phyloP scores from a whole-genome alignment of 768 basidiomycete genomes.

The Boletus edulis region DNA sequence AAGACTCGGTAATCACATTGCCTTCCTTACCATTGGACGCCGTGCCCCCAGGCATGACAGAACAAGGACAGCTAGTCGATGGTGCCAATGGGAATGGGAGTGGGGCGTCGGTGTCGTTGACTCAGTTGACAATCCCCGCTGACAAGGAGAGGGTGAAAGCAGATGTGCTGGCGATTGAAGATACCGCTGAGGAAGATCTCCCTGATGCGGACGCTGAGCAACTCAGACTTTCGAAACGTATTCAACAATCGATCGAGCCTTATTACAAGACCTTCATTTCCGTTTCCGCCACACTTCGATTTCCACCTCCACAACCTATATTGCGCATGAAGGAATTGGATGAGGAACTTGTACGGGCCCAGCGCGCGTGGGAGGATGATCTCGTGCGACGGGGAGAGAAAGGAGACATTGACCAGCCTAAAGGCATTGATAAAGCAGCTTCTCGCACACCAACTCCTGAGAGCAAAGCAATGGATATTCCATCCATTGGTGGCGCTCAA shows the following conservation, averaged over 20 bases:
- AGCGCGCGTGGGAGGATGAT: conserved; percentile 85
- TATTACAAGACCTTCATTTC: conserved; percentile 89
- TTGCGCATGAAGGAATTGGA: conserved; percentile 87
- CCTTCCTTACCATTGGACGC: conserved; percentile 67
- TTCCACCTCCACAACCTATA: conserved; percentile 89
- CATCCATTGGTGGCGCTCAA: conserved; percentile 13
- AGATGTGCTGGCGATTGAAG: conserved; percentile 22
- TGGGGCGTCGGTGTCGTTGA: conserved; percentile 22
- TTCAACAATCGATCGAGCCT: conserved; percentile 78
- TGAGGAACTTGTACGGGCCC: conserved; percentile 64
- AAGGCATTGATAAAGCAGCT: conserved; percentile 6
- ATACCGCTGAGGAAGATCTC: conserved; percentile 43
- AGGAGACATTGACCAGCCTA: conserved; percentile 22
- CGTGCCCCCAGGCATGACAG: conserved; percentile 42
- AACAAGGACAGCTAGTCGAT: conserved; percentile 25
- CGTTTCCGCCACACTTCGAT: conserved; percentile 87
- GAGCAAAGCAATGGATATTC: conserved; percentile 15
- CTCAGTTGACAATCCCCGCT: conserved; percentile 18
- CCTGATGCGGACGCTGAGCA: conserved; percentile 74
- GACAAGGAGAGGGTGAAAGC: conserved; percentile 16
- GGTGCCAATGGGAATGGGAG: conserved; percentile 23
- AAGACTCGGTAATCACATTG: conserved; percentile 77
- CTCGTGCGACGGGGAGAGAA: conserved; percentile 75
- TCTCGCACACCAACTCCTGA: conserved; percentile 32
- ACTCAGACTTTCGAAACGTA: conserved; percentile 66